phyloP scores from a whole-genome alignment of 164 flowering plant species.

The Vitis vinifera region ASM3070453v1 NC_081810.1:19659501-19660000 shows the following conservation, averaged over 20 bases:
- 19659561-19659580: slow-evolving; percentile 56
- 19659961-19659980: background rate
- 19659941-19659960: background rate
- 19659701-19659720: slow-evolving; percentile 29
- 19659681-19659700: slow-evolving; percentile 44
- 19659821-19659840: background rate
- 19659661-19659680: slow-evolving; percentile 44
- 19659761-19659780: slow-evolving; percentile 21
- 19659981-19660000: too few species aligned
- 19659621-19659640: slow-evolving; percentile 13
- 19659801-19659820: slow-evolving; percentile 3
- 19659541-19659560: slow-evolving; percentile 43
- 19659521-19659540: slow-evolving; percentile 42
- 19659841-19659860: slow-evolving; percentile 6
- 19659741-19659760: slow-evolving; percentile 24
- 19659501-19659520: slow-evolving; percentile 53
- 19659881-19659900: slow-evolving; percentile 29
- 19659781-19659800: slow-evolving; percentile 6
- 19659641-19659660: slow-evolving; percentile 38
- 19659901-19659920: slow-evolving; percentile 27
- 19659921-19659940: slow-evolving; percentile 25
- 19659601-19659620: background rate
- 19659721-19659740: slow-evolving; percentile 35
- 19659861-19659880: slow-evolving; percentile 13
- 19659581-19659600: slow-evolving; percentile 42